Evolutionary conservation across 805 yeast genomes (phyloP).

Genomic region (Sugiyamaella chiloensis): DNA sequence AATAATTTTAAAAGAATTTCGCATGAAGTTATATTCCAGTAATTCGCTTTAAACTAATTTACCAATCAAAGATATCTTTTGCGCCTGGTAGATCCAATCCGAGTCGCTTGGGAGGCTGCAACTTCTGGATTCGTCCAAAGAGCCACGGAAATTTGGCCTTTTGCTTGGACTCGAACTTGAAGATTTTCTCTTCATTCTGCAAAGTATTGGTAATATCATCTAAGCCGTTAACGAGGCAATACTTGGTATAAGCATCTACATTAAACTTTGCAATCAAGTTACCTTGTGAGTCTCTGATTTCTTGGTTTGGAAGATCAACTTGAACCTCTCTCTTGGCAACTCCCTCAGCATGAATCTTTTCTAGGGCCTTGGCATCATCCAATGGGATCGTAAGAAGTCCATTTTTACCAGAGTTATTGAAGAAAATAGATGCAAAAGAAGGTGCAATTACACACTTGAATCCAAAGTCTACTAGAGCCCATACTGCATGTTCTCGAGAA

Average conservation of each 20-base stretch:
- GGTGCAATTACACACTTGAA: conserved; percentile 94
- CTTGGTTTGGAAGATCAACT: conserved; percentile 83
- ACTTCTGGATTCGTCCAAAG: conserved; percentile 8
- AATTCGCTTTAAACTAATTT: too few relatives aligned
- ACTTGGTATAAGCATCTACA: conserved; percentile 86
- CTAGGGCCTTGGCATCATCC: conserved; percentile 67
- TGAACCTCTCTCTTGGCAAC: conserved; percentile 64
- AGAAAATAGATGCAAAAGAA: conserved; percentile 96
- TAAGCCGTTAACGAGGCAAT: conserved; percentile 76
- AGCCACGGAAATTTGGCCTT: conserved; percentile 48
- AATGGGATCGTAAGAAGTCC: conserved; percentile 89
- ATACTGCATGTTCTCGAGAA: conserved; percentile 98
- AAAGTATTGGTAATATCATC: conserved; percentile 95
- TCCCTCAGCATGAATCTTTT: conserved; percentile 76
- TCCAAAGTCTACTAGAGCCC: conserved; percentile 98
- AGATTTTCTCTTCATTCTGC: conserved; percentile 76
- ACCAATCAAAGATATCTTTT: conserved; percentile 2
- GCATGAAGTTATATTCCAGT: too few relatives aligned
- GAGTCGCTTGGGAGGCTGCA: conserved; percentile 3
- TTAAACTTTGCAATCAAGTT: conserved; percentile 81
- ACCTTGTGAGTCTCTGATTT: conserved; percentile 61
- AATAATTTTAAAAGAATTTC: too few relatives aligned
- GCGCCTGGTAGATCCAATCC: conserved; percentile 9
- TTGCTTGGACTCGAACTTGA: conserved; percentile 71
- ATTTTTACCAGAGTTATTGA: conserved; percentile 93